Conservation (phyloP, 495 filamentous ascomycete species). For the Echria macrotheca region DNA sequence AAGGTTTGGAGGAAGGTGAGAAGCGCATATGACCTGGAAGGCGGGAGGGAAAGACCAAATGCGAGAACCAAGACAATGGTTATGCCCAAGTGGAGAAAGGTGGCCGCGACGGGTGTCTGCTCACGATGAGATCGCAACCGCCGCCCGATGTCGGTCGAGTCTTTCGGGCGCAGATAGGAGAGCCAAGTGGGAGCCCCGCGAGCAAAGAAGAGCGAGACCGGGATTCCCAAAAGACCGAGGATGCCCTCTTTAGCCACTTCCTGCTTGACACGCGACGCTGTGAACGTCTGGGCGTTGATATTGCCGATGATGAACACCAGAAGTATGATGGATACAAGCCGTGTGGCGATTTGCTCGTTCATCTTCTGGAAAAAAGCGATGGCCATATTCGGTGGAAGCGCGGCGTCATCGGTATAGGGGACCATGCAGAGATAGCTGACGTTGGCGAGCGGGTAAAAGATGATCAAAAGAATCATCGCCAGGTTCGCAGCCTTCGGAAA, state of each 20-base stretch:
- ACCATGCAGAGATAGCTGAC: slow-evolving; percentile 12
- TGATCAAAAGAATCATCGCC: slow-evolving; percentile 8
- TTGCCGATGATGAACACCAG: slow-evolving; percentile 3
- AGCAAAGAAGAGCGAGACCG: background rate
- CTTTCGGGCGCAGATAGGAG: background rate
- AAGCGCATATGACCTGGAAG: background rate
- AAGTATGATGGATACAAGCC: background rate
- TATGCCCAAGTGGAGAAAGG: background rate
- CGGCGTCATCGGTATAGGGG: background rate
- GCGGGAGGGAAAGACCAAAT: background rate
- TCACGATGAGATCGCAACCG: background rate
- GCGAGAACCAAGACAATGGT: background rate
- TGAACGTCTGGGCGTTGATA: slow-evolving; percentile 6
- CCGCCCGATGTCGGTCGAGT: background rate
- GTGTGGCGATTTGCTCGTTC: background rate
- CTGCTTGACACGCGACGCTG: slow-evolving; percentile 4
- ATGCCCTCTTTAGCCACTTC: slow-evolving; percentile 8
- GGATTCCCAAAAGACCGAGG: too few relatives aligned
- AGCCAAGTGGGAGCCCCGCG: background rate
- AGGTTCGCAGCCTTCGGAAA: slow-evolving; percentile 16
- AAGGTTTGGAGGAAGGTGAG: background rate
- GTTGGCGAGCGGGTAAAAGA: slow-evolving; percentile 16
- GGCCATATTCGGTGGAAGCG: slow-evolving; percentile 4
- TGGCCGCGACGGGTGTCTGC: slow-evolving; percentile 1
- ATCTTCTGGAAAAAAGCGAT: slow-evolving; percentile 6